Evolutionary conservation across 73 alveolate species (phyloP).

Genomic region (Paramecium octaurelia): DNA sequence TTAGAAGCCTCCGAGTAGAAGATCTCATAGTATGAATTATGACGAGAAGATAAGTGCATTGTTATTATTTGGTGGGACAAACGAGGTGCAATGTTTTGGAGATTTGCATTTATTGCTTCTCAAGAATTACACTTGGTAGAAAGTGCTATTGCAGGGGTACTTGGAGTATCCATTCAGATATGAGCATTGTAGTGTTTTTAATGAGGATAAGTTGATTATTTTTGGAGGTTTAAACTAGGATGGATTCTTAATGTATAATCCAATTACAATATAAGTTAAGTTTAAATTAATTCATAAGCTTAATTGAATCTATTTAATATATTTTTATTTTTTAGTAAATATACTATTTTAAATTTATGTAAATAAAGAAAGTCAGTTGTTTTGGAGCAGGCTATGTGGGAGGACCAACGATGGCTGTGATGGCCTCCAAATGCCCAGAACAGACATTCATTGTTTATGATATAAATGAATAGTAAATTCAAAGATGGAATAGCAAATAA

Average conservation of each 20-base stretch:
- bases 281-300: background rate
- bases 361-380: slow-evolving; percentile 70
- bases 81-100: background rate
- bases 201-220: background rate
- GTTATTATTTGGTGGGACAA: background rate
- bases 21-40: background rate
- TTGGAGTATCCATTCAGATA: background rate
- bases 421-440: slow-evolving; percentile 86
- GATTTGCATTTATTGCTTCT: background rate
- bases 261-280: background rate
- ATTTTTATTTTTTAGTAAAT: background rate
- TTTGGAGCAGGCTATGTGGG: slow-evolving; percentile 99
- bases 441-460: slow-evolving; percentile 77
- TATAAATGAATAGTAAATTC: slow-evolving; percentile 73
- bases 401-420: slow-evolving; percentile 89
- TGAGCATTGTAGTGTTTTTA: background rate
- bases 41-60: background rate
- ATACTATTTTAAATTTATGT: background rate
- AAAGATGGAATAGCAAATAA: slow-evolving; percentile 68
- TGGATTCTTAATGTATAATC: background rate
- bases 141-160: background rate
- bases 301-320: background rate
- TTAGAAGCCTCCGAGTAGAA: background rate
- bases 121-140: background rate
- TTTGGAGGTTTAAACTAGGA: background rate